phyloP scores from a whole-genome alignment of 179 eudicot genomes.

The Dionaea muscipula region DNA sequence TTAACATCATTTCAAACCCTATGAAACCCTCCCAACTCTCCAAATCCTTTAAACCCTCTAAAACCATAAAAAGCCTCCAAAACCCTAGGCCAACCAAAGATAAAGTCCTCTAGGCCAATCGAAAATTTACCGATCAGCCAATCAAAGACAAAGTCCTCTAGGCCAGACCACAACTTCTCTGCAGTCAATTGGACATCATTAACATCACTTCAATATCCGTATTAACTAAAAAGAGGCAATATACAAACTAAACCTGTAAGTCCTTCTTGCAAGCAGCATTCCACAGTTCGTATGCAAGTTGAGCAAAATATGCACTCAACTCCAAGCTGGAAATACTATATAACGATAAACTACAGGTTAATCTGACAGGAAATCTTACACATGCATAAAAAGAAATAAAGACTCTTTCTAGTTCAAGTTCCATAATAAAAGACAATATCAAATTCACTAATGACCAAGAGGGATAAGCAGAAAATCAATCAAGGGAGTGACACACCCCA shows the following conservation, averaged over 20 bases:
- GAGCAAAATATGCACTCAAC: constrained; percentile 99
- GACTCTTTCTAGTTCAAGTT: too few species aligned
- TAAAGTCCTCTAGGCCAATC: too few species aligned
- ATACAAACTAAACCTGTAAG: constrained; percentile 62
- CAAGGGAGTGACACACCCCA: too few species aligned
- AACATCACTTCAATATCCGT: constrained; percentile 9
- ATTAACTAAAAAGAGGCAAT: not conserved
- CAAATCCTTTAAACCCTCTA: too few species aligned
- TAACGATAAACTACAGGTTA: not conserved
- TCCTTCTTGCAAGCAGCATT: constrained; percentile 98
- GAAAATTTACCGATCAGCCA: constrained; percentile 88
- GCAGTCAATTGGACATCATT: constrained; percentile 24
- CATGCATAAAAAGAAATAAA: not conserved
- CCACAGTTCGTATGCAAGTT: constrained; percentile 95
- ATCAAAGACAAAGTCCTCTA: constrained; percentile 92
- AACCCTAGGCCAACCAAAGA: too few species aligned
- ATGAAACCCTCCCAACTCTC: too few species aligned
- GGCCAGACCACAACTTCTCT: constrained; percentile 97
- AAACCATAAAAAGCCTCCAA: too few species aligned
- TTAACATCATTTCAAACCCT: too few species aligned
- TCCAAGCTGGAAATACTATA: constrained; percentile 57
- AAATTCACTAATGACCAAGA: too few species aligned
- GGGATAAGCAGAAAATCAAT: too few species aligned
- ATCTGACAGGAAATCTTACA: not conserved
- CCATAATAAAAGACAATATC: too few species aligned